phyloP scores from a whole-genome alignment of 257 asterid species.

The Solanum habrochaites region DNA sequence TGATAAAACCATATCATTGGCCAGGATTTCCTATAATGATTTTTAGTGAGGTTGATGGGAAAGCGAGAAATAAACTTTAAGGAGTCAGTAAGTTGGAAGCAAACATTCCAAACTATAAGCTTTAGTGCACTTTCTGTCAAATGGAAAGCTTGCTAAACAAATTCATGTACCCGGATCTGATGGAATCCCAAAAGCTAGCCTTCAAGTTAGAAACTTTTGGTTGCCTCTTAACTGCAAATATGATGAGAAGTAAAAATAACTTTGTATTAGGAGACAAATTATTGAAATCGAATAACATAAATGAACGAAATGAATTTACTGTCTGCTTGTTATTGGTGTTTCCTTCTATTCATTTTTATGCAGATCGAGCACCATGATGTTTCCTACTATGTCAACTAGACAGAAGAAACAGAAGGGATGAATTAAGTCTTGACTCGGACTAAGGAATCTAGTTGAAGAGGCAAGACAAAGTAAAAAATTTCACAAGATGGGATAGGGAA shows the following conservation, averaged over 20 bases:
- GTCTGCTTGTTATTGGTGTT: neutral
- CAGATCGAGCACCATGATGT: neutral
- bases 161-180: constrained; percentile 73
- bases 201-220: constrained; percentile 38
- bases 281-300: neutral
- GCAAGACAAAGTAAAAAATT: neutral
- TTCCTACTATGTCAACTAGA: neutral
- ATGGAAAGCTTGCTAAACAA: neutral
- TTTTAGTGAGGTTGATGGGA: neutral
- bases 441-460: neutral
- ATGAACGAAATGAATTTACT: neutral
- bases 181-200: constrained; percentile 88
- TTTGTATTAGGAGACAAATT: neutral
- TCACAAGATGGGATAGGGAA: neutral
- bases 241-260: neutral
- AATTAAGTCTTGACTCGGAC: neutral
- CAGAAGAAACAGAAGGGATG: neutral
- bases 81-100: neutral
- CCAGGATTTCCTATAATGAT: neutral
- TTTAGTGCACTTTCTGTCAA: neutral
- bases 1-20: neutral
- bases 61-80: neutral
- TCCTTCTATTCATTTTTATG: neutral
- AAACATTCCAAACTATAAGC: neutral
- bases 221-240: constrained; percentile 50